A percentile compares a stretch with the other conserved stretches of the same genome.
Conservation (phyloP, 768 basidiomycete genomes). For the Boletus insuetus region DNA sequence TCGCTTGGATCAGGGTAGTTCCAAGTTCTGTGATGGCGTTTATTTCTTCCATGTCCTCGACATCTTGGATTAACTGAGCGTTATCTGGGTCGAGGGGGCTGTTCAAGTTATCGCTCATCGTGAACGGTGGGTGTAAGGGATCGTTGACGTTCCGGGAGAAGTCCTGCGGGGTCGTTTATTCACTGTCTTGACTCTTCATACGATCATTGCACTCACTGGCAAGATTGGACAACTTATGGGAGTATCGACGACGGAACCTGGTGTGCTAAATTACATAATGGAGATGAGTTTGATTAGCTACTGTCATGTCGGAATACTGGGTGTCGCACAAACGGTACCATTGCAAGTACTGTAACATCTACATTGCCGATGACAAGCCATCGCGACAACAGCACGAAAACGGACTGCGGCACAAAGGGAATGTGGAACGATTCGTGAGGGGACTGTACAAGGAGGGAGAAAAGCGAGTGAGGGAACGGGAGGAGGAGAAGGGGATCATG, state of each 20-base stretch:
- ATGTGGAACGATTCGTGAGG: constrained; percentile 87
- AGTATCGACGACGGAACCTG: neutral
- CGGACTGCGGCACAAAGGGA: constrained; percentile 92
- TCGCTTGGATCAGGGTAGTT: constrained; percentile 54
- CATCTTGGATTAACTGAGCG: constrained; percentile 20
- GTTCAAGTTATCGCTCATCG: constrained; percentile 12
- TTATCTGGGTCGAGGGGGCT: constrained; percentile 1
- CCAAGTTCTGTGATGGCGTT: constrained; percentile 54
- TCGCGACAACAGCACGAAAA: constrained; percentile 91
- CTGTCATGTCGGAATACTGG: constrained; percentile 85
- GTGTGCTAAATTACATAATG: constrained; percentile 17
- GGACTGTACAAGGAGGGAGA: constrained; percentile 92
- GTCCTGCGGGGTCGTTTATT: neutral
- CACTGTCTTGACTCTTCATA: neutral
- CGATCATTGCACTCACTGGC: neutral
- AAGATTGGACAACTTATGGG: neutral
- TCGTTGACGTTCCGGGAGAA: neutral
- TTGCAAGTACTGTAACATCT: constrained; percentile 97
- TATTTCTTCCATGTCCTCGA: constrained; percentile 36
- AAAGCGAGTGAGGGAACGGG: constrained; percentile 78
- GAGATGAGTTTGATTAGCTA: neutral
- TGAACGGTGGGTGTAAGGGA: neutral
- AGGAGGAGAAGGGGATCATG: constrained; percentile 89
- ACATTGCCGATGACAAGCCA: constrained; percentile 93
- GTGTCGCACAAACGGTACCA: constrained; percentile 89